These are phyloP conservation scores for Porcisia hertigi DNA, from an alignment of 208 protist species.

Conservation along the genomic window DNA sequence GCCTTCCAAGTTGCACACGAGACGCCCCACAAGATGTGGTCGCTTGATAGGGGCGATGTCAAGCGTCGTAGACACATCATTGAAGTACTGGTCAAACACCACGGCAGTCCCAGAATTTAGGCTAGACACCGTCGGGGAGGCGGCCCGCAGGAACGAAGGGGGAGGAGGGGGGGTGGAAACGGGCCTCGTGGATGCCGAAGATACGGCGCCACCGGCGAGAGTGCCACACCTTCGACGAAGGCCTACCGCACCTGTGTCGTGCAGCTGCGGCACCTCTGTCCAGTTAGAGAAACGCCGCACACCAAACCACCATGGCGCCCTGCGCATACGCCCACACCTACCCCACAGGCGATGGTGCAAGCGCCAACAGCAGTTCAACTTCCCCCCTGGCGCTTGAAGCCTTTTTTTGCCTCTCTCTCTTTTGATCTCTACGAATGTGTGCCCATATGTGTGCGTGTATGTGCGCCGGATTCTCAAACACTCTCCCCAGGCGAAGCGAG, in stretches of 20 bases:
- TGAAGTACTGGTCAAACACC: slow-evolving; percentile 10
- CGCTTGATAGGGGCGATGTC: slow-evolving; percentile 30
- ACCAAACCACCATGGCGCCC: not conserved
- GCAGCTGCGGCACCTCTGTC: not conserved
- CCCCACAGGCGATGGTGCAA: not conserved
- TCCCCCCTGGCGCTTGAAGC: not conserved
- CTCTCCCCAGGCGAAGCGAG: too few relatives aligned
- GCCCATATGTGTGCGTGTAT: too few relatives aligned
- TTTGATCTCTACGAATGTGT: too few relatives aligned
- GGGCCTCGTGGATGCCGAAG: not conserved
- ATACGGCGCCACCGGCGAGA: not conserved
- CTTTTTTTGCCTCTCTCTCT: not conserved
- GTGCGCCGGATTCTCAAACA: too few relatives aligned
- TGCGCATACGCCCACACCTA: not conserved
- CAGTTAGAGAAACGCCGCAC: not conserved
- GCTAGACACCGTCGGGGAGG: not conserved
- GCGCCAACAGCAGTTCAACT: too few relatives aligned
- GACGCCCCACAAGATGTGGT: slow-evolving; percentile 23
- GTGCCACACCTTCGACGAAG: not conserved
- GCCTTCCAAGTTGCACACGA: slow-evolving; percentile 21
- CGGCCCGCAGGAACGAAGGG: not conserved
- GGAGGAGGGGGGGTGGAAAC: not conserved
- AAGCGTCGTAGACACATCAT: slow-evolving; percentile 21
- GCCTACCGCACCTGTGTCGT: not conserved
- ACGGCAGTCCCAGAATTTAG: not conserved